Evolutionary conservation across 805 yeast species (phyloP), one percentile per base, ranked within the genome.

Genomic region (Spathaspora sp.): DNA sequence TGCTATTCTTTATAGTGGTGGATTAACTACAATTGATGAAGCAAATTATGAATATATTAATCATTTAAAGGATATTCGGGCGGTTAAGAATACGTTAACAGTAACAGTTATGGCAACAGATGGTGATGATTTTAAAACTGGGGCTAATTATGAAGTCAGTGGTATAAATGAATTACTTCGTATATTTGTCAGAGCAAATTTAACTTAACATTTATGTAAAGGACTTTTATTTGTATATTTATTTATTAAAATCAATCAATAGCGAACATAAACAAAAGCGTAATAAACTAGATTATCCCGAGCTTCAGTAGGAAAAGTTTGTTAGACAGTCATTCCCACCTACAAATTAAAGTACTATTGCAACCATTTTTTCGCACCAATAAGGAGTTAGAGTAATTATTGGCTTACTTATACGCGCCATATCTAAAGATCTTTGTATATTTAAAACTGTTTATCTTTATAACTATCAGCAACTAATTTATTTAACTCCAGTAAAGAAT

Each of bases 91-190:
- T 48, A 81, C 80, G 2, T 75, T 84, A 54, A 81, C 89, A 1
- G 82, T 87, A 42, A 65, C 73, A 5, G 52, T 67, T 46, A 67
- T 66, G 11, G 55, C 63, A 9, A 42, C 47, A n/a, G 86, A 84
- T 18, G 47, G 32, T 20, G 71, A 70, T 31, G 72, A 76, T 26
- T 65, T 72, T 3, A 73, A 78, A 26, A 81, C 86, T 0, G 77
- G 79, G 46, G 93, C 94, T 1, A 78, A 73, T 28, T 85, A 79
- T 51, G 82, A 82, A 45, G 81, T 86, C 23, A 76, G 78, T 53
- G 94, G 94, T 58, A 78, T 84, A 55, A 87, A 87, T 60, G 89
- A 86, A 58, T 69, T 88, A 45, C 76, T 87, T 59, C 73, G 77
- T 17, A 69, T 87, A 35, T 68, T 87, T 20, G 60, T 29, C 3